Evolutionary conservation across 352 stramenopile species (phyloP), one percentile per base, ranked within the genome.

Genomic region (Phytophthora meadii): DNA sequence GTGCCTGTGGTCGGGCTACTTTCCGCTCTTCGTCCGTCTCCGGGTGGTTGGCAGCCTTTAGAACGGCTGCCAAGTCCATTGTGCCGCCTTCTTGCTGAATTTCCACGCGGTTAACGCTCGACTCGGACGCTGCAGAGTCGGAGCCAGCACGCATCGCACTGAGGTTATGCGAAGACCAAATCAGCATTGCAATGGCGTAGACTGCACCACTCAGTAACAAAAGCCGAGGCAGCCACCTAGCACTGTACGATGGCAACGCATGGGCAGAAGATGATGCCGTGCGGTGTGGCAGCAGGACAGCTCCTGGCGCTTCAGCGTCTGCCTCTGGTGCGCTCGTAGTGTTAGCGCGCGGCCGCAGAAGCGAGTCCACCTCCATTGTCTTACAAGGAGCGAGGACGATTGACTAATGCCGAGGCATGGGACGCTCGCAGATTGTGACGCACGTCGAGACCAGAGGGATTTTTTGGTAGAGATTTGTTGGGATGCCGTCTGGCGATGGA

Each of bases 91-190:
- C 40, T 39, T 22, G 46, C 1, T 39, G 5, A n/a, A 30, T 7
- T 19, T 56, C 48, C 15, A 15, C 32, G 5, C 50, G 27, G 4
- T 24, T 28, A 45, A 41, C 12, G 19, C 55, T 52, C 7, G 57
- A 51, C 39, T 54, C 27, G n/a, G 50, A 67, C 11, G 39, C 36
- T 45, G 36, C 44, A 2, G 61, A 70, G 15, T 59, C 48, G 14
- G 32, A 27, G 19, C 30, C 59, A 5, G 48, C 39, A n/a, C 39
- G 45, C 54, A 67, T n/a, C 28, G 30, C 54, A 4, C 25, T 67
- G 10, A 75, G 40, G 27, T 71, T 65, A 15, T 71, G 55, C 25
- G 61, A 68, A 11, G 61, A 73, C 71, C 71, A 79, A 15, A 44
- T 36, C 19, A 73, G 39, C 57, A 79, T 66, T 39, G 65, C 1